Evolutionary conservation across 257 asterid genomes (phyloP).

Genomic region (Solanum chiquidenum): DNA sequence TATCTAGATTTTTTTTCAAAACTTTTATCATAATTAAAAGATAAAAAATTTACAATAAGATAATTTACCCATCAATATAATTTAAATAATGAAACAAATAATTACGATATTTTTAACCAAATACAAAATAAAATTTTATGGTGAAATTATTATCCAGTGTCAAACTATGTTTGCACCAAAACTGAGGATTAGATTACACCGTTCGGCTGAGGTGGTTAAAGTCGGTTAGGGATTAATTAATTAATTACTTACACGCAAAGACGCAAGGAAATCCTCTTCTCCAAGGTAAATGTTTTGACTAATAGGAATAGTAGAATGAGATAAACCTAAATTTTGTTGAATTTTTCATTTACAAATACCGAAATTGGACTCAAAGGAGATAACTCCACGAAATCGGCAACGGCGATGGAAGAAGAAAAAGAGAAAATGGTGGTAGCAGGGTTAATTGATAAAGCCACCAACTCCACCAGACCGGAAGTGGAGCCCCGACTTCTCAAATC

Average conservation of each 20-base stretch:
- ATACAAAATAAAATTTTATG: too few relatives aligned
- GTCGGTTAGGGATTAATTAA: neutral
- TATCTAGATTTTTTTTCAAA: too few relatives aligned
- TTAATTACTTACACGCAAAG: neutral
- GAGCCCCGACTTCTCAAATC: conserved; percentile 81
- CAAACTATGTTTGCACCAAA: neutral
- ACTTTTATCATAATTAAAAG: neutral
- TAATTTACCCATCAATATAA: too few relatives aligned
- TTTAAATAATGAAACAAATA: too few relatives aligned
- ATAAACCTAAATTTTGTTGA: neutral
- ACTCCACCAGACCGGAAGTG: conserved; percentile 66
- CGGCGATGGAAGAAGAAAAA: conserved; percentile 29
- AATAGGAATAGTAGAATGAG: neutral
- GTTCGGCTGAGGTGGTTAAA: neutral
- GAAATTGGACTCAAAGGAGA: neutral
- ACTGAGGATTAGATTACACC: neutral
- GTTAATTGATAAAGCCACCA: conserved; percentile 54
- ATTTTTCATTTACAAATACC: neutral
- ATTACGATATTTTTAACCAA: too few relatives aligned
- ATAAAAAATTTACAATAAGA: too few relatives aligned
- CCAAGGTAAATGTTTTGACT: neutral
- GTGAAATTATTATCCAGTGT: neutral
- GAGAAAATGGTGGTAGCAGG: conserved; percentile 22
- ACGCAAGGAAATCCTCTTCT: neutral
- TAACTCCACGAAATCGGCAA: neutral